Conservation (phyloP, 169 alveolate genomes). For the Eimeria praecox region DNA sequence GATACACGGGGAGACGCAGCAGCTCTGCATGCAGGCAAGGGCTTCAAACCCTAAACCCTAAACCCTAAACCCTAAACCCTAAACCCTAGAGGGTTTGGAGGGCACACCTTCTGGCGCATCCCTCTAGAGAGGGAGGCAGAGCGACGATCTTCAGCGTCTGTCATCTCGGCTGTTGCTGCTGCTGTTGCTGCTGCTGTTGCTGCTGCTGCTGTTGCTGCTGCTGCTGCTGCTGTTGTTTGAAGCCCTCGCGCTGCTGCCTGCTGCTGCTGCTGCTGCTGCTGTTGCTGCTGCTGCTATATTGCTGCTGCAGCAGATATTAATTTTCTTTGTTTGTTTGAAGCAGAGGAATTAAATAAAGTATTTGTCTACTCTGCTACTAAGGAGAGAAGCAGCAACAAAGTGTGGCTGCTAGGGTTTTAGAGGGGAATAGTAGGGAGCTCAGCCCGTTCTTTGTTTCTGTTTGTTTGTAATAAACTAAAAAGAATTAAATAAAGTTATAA, state of each 20-base stretch:
- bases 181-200: not conserved
- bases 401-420: too few relatives aligned
- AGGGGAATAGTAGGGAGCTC: too few relatives aligned
- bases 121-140: conserved; percentile 72
- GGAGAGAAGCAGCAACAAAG: not conserved
- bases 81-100: conserved; percentile 6
- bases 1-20: not conserved
- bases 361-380: not conserved
- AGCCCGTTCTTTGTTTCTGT: too few relatives aligned
- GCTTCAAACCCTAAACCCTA: not conserved
- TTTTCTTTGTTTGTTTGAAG: too few relatives aligned
- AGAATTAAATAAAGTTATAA: too few relatives aligned
- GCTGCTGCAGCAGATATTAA: conserved; percentile 9
- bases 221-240: conserved; percentile 23
- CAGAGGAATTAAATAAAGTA: too few relatives aligned
- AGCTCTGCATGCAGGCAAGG: not conserved
- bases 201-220: not conserved
- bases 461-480: too few relatives aligned
- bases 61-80: conserved; percentile 45
- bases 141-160: conserved; percentile 74
- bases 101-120: conserved; percentile 63
- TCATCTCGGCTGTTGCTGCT: conserved; percentile 52
- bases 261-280: conserved; percentile 16
- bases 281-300: not conserved
- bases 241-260: not conserved